These are phyloP conservation scores for Suhomyces terraborum DNA, from an alignment of 1,139 yeast species.

Conservation along the genomic window DNA sequence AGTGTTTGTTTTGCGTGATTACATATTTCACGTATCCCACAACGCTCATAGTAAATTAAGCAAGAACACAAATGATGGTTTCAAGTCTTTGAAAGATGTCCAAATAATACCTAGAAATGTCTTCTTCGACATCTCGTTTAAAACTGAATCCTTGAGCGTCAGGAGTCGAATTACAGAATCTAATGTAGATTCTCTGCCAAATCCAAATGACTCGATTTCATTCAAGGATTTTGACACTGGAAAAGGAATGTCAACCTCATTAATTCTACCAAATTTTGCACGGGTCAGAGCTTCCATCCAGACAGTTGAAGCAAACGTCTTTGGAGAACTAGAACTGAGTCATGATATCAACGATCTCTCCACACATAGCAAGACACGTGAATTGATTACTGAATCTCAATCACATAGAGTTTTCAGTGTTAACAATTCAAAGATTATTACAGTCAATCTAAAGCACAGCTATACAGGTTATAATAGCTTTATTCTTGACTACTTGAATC, in stretches of 20 bases:
- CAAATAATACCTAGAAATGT: slow-evolving; percentile 55
- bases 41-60: slow-evolving; percentile 16
- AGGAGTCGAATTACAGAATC: slow-evolving; percentile 24
- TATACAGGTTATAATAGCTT: slow-evolving; percentile 69
- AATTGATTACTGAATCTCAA: slow-evolving; percentile 13
- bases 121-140: slow-evolving; percentile 61
- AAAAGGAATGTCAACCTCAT: slow-evolving; percentile 23
- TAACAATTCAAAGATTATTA: slow-evolving; percentile 37
- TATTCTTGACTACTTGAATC: slow-evolving; percentile 57
- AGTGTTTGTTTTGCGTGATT: slow-evolving; percentile 65
- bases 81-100: slow-evolving; percentile 13
- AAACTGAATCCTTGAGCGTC: slow-evolving; percentile 40
- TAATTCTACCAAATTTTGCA: slow-evolving; percentile 37
- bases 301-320: slow-evolving; percentile 59
- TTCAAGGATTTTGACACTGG: slow-evolving; percentile 20
- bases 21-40: slow-evolving; percentile 62
- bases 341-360: slow-evolving; percentile 27
- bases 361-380: slow-evolving; percentile 21
- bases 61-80: slow-evolving; percentile 8
- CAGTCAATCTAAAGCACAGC: slow-evolving; percentile 50
- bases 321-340: slow-evolving; percentile 55
- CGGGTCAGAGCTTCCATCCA: slow-evolving; percentile 53
- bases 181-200: slow-evolving; percentile 20
- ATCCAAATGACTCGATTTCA: slow-evolving; percentile 22
- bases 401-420: slow-evolving; percentile 38